phyloP scores from a whole-genome alignment of 2,329 filamentous ascomycete genomes.

The Ophiocordyceps camponoti-saundersi region DNA sequence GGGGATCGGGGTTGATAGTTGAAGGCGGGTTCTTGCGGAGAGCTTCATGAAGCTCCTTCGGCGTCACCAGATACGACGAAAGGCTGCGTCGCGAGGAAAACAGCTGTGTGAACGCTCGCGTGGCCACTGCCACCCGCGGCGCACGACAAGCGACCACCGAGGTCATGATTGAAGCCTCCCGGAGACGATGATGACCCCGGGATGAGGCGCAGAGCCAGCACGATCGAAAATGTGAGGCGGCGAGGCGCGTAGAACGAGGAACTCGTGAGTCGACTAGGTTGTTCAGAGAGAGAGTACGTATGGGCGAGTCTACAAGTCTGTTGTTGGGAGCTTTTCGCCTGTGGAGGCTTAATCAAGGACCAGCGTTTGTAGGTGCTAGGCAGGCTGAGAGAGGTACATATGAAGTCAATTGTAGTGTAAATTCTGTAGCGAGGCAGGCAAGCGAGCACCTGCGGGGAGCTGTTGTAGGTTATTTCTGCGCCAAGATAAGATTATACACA shows the following conservation, averaged over 20 bases:
- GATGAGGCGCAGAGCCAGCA: background rate
- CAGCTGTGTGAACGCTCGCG: conserved; percentile 4
- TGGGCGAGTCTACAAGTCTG: background rate
- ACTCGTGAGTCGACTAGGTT: background rate
- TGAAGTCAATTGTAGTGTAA: background rate
- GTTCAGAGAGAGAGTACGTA: background rate
- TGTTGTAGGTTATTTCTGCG: background rate
- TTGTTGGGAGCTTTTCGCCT: background rate
- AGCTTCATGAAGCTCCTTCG: conserved; percentile 64
- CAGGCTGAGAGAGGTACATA: background rate
- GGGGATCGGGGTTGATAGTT: conserved; percentile 63
- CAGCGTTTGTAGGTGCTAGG: too few species aligned
- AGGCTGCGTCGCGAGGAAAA: conserved; percentile 25
- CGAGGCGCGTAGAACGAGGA: background rate
- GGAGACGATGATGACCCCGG: background rate
- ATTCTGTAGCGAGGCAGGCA: background rate
- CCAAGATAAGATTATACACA: background rate
- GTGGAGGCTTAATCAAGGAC: background rate
- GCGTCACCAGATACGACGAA: conserved; percentile 73
- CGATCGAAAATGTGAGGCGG: background rate
- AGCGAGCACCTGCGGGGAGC: background rate
- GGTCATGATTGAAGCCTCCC: conserved; percentile 18
- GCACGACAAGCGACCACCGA: conserved; percentile 23
- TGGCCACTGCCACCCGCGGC: conserved; percentile 12
- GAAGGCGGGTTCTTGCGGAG: conserved; percentile 68